Conservation (phyloP, 129 eudicot genomes). For the Escallonia rubra region DNA sequence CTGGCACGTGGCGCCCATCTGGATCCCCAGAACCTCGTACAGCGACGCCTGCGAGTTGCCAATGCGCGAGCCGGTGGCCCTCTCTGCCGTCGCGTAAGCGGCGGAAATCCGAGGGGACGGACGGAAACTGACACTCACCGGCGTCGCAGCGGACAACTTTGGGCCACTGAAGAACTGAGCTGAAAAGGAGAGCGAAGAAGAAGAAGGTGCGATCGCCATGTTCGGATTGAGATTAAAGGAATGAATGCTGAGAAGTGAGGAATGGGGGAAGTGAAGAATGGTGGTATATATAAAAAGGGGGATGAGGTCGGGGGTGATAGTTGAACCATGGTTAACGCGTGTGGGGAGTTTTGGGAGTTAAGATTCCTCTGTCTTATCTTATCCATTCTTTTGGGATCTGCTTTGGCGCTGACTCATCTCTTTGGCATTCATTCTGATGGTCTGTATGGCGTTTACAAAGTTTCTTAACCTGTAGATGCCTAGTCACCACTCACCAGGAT, state of each 20-base stretch:
- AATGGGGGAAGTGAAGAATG: neutral
- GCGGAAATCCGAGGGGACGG: slow-evolving; percentile 19
- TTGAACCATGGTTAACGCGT: neutral
- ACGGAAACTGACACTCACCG: slow-evolving; percentile 9
- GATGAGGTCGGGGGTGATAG: neutral
- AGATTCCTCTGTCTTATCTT: too few relatives aligned
- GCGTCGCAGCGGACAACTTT: neutral
- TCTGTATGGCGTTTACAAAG: too few relatives aligned
- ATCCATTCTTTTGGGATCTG: too few relatives aligned
- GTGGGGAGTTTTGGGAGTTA: neutral
- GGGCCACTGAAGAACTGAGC: neutral
- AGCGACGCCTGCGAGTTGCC: slow-evolving; percentile 29
- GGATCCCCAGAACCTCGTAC: slow-evolving; percentile 61
- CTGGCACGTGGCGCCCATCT: slow-evolving; percentile 40
- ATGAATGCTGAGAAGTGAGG: neutral
- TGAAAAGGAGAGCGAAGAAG: slow-evolving; percentile 13
- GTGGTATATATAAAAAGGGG: neutral
- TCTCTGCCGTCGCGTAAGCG: slow-evolving; percentile 32
- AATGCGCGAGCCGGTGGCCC: neutral
- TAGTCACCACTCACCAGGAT: too few relatives aligned
- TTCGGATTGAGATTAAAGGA: neutral
- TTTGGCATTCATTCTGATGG: too few relatives aligned
- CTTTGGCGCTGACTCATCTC: too few relatives aligned
- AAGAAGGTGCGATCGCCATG: slow-evolving; percentile 20
- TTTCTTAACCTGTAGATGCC: too few relatives aligned